A percentile compares a stretch with the other conserved stretches of the same genome.
Conservation (phyloP, 768 basidiomycete genomes). For the Boletus subparvulus region DNA sequence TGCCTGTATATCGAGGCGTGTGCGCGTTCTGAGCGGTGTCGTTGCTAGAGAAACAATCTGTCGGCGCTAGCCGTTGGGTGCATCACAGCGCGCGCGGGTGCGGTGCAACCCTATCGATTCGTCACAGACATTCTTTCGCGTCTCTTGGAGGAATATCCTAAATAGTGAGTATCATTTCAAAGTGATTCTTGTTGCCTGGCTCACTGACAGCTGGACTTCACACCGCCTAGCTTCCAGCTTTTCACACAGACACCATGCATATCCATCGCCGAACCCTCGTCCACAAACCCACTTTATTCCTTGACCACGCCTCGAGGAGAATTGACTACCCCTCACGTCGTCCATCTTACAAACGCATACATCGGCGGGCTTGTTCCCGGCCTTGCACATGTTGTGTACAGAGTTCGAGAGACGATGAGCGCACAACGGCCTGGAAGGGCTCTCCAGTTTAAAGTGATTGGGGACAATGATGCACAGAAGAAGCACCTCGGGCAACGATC, state of each 20-base stretch:
- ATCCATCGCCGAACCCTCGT: slow-evolving; percentile 32
- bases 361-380: slow-evolving; percentile 45
- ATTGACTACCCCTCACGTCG: slow-evolving; percentile 41
- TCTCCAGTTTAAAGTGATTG: slow-evolving; percentile 20
- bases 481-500: slow-evolving; percentile 46
- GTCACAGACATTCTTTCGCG: slow-evolving; percentile 58
- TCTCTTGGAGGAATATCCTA: slow-evolving; percentile 48
- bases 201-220: background rate
- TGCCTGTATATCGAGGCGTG: background rate
- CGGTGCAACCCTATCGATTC: slow-evolving; percentile 68
- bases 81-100: slow-evolving; percentile 54
- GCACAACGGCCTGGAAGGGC: slow-evolving; percentile 56
- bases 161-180: slow-evolving; percentile 28
- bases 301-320: slow-evolving; percentile 44
- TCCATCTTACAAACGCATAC: slow-evolving; percentile 59
- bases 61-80: slow-evolving; percentile 47
- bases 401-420: slow-evolving; percentile 56
- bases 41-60: slow-evolving; percentile 49
- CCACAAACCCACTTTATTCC: slow-evolving; percentile 32
- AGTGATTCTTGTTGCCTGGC: background rate
- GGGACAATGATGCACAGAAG: background rate
- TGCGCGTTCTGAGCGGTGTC: background rate
- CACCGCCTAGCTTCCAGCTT: slow-evolving; percentile 35
- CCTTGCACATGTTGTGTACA: slow-evolving; percentile 32
- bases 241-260: slow-evolving; percentile 46